A percentile compares a stretch with the other conserved stretches of the same genome.
These are phyloP conservation scores for Huiozyma sinensis DNA, from an alignment of 805 yeast genomes.

Conservation along the genomic window DNA sequence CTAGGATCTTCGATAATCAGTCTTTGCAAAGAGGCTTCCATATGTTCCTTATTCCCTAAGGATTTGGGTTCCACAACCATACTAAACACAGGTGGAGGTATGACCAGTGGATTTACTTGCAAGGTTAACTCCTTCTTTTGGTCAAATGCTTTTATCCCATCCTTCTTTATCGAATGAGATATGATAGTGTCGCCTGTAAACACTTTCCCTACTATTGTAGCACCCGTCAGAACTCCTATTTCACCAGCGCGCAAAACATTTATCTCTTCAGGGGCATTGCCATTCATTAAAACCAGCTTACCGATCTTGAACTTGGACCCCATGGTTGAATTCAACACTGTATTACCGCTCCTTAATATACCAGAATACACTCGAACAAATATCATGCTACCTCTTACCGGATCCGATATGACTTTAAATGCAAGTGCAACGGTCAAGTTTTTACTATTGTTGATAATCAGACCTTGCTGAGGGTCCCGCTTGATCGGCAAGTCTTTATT, in stretches of 20 bases:
- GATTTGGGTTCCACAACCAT: slow-evolving; percentile 75
- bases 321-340: slow-evolving; percentile 57
- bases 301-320: slow-evolving; percentile 57
- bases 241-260: slow-evolving; percentile 57
- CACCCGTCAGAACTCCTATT: slow-evolving; percentile 58
- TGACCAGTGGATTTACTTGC: slow-evolving; percentile 59
- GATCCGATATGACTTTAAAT: slow-evolving; percentile 83
- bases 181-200: slow-evolving; percentile 88
- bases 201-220: slow-evolving; percentile 42
- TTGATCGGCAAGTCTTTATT: slow-evolving; percentile 17
- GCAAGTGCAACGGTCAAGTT: slow-evolving; percentile 70
- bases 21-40: slow-evolving; percentile 58
- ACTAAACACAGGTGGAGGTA: slow-evolving; percentile 91
- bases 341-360: slow-evolving; percentile 47
- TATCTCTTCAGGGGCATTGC: slow-evolving; percentile 72
- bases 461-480: slow-evolving; percentile 36
- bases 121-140: slow-evolving; percentile 31
- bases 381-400: slow-evolving; percentile 70
- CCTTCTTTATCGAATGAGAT: slow-evolving; percentile 44
- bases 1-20: slow-evolving; percentile 89
- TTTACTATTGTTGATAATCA: slow-evolving; percentile 44
- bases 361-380: slow-evolving; percentile 89
- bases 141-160: slow-evolving; percentile 35
- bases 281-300: slow-evolving; percentile 74
- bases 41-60: slow-evolving; percentile 63